Conservation (phyloP, 2,329 filamentous ascomycete genomes). For the Sporothrix schenckii region DNA sequence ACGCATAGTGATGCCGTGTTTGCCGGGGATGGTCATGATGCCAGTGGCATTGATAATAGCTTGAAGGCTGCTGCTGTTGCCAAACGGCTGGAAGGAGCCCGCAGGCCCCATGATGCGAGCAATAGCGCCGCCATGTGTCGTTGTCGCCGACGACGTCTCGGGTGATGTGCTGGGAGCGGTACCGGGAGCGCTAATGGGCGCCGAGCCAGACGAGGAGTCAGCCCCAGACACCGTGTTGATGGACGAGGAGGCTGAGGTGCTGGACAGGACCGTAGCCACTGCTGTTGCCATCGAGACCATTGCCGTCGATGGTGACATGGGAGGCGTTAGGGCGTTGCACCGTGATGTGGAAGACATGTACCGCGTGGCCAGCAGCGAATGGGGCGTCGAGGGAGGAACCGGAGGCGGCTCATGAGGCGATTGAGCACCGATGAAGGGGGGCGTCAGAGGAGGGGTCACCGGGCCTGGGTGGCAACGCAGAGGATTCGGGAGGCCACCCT, state of each 20-base stretch:
- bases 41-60: slow-evolving; percentile 18
- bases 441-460: not conserved
- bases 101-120: slow-evolving; percentile 24
- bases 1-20: not conserved
- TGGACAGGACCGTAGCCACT: not conserved
- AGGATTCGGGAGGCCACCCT: slow-evolving; percentile 24
- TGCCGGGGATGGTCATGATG: not conserved
- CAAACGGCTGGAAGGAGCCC: slow-evolving; percentile 11
- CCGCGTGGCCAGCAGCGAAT: not conserved
- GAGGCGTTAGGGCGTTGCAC: not conserved
- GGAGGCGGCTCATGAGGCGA: slow-evolving; percentile 23
- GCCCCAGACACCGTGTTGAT: not conserved
- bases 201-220: not conserved
- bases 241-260: not conserved
- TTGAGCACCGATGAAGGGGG: not conserved
- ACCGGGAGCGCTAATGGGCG: not conserved
- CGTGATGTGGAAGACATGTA: not conserved
- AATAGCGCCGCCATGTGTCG: not conserved
- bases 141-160: not conserved
- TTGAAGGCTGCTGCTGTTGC: slow-evolving; percentile 25
- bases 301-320: not conserved
- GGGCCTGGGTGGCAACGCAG: slow-evolving; percentile 29
- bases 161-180: not conserved
- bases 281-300: not conserved
- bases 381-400: slow-evolving; percentile 20